Conservation (phyloP, 306 rosid genomes). For the Gillenia trifoliata region DNA sequence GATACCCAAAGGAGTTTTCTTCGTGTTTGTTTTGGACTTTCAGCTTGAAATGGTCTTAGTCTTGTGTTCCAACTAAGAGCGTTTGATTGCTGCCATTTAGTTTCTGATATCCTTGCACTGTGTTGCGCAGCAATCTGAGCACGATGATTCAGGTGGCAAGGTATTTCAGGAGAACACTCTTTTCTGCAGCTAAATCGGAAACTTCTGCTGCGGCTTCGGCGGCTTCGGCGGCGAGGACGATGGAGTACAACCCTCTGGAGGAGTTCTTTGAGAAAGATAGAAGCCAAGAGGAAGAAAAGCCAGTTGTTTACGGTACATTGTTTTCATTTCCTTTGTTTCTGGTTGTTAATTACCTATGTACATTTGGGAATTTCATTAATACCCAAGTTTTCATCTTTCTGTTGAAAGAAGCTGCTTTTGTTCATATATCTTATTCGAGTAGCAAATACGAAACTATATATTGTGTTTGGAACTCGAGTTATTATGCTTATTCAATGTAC, state of each 20-base stretch:
- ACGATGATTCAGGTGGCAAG: slow-evolving; percentile 49
- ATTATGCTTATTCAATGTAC: no score
- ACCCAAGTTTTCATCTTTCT: neutral
- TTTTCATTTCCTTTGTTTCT: slow-evolving; percentile 2
- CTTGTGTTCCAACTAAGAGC: neutral
- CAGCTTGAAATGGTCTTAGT: neutral
- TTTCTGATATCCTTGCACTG: neutral
- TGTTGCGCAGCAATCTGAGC: slow-evolving; percentile 20
- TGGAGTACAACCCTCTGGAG: slow-evolving; percentile 58
- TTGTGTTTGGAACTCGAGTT: neutral
- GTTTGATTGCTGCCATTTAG: neutral
- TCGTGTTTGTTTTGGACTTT: neutral
- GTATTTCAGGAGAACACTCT: slow-evolving; percentile 54
- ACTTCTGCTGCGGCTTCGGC: slow-evolving; percentile 43
- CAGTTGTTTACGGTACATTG: slow-evolving; percentile 69
- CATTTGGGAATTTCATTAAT: neutral
- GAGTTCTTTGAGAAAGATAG: slow-evolving; percentile 76
- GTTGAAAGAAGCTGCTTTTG: neutral
- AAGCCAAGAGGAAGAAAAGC: slow-evolving; percentile 58
- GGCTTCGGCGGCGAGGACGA: slow-evolving; percentile 28
- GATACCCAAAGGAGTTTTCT: neutral
- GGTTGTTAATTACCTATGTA: neutral
- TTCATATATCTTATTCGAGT: neutral
- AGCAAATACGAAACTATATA: neutral
- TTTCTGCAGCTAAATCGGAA: slow-evolving; percentile 64